A percentile compares a stretch with the other conserved stretches of the same genome.
Evolutionary conservation across 768 basidiomycete species (phyloP).

Genomic region (Boletus sp.): DNA sequence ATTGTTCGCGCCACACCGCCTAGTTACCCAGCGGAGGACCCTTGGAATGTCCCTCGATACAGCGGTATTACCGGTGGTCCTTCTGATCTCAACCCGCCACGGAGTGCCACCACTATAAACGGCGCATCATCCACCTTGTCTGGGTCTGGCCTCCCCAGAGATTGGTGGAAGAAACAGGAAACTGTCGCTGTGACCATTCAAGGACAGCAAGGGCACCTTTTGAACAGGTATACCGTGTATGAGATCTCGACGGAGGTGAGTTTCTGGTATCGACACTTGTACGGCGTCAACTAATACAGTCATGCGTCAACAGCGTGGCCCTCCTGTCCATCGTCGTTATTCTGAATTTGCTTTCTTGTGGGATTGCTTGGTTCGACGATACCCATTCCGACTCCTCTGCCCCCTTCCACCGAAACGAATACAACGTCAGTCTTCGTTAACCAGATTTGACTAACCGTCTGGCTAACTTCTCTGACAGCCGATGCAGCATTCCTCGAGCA

Average conservation of each 20-base stretch:
- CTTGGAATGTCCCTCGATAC: constrained; percentile 51
- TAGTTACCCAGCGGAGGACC: constrained; percentile 63
- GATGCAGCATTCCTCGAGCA: constrained; percentile 93
- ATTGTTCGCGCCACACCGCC: constrained; percentile 46
- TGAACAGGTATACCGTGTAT: constrained; percentile 86
- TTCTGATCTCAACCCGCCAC: constrained; percentile 25
- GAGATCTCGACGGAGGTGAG: constrained; percentile 75
- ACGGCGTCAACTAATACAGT: constrained; percentile 7
- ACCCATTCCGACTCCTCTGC: constrained; percentile 91
- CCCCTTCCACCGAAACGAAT: constrained; percentile 89
- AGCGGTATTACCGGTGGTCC: constrained; percentile 31
- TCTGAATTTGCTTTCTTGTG: constrained; percentile 91
- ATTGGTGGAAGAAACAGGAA: constrained; percentile 90
- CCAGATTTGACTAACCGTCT: not conserved
- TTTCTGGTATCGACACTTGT: constrained; percentile 12
- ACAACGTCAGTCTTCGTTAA: constrained; percentile 58
- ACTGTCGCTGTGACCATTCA: constrained; percentile 66
- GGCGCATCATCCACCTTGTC: constrained; percentile 57
- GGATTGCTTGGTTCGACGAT: constrained; percentile 81
- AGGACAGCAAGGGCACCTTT: constrained; percentile 89
- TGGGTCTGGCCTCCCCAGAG: constrained; percentile 68
- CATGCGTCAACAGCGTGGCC: constrained; percentile 47
- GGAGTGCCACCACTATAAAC: constrained; percentile 33
- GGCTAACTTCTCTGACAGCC: constrained; percentile 41
- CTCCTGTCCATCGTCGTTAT: constrained; percentile 80